phyloP scores from a whole-genome alignment of 108 stramenopile genomes.

The Nitzschia sp. region DNA sequence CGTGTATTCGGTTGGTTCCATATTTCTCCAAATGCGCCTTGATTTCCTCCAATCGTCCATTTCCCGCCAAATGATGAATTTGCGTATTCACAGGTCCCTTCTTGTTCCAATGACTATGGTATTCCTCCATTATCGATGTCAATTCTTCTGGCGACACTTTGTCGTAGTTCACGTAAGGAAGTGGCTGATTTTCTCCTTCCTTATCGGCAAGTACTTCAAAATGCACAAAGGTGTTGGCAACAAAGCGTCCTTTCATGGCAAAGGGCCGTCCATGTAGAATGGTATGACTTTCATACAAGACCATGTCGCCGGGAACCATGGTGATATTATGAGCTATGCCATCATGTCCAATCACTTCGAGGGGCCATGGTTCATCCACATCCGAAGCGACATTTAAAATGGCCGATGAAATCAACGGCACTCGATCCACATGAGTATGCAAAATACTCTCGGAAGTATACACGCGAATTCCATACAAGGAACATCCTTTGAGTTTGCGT shows the following conservation, averaged over 20 bases:
- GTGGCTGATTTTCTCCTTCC: background rate
- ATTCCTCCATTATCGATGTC: background rate
- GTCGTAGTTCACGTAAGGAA: background rate
- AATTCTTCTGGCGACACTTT: background rate
- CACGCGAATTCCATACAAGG: conserved; percentile 89
- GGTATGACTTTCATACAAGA: conserved; percentile 64
- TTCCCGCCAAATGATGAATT: conserved; percentile 47
- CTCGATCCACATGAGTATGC: conserved; percentile 89
- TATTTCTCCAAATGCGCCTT: background rate
- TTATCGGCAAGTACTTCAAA: background rate
- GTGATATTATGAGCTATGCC: conserved; percentile 86
- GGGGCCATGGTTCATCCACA: conserved; percentile 90
- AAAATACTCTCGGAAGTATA: conserved; percentile 83
- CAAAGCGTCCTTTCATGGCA: conserved; percentile 69
- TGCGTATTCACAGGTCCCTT: background rate
- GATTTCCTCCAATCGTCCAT: conserved; percentile 24
- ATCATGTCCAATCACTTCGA: conserved; percentile 93
- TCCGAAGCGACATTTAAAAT: conserved; percentile 93
- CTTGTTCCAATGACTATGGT: background rate
- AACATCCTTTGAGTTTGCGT: conserved; percentile 48
- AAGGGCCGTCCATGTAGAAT: conserved; percentile 62
- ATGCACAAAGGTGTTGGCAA: conserved; percentile 80
- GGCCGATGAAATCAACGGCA: conserved; percentile 78
- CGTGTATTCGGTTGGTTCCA: background rate
- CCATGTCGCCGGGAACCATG: conserved; percentile 89